Percentiles rank a stretch among this genome's conserved stretches.
Evolutionary conservation across 2,329 filamentous ascomycete genomes (phyloP).

Genomic region (Emydomyces testavorans): DNA sequence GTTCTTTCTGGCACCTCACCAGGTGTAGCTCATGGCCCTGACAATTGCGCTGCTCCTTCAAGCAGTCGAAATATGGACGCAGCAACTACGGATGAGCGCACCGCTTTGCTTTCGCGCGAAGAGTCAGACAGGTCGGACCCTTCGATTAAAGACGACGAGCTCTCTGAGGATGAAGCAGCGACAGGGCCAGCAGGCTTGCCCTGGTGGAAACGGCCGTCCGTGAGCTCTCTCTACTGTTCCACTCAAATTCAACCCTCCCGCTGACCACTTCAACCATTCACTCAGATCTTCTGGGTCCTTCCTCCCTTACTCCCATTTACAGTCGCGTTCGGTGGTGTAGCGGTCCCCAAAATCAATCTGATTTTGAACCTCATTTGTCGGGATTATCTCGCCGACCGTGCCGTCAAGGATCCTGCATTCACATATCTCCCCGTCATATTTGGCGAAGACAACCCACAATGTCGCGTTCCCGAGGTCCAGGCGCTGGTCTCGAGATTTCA

Average conservation of each 20-base stretch:
- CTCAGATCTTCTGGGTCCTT: conserved; percentile 69
- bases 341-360: conserved; percentile 80
- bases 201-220: conserved; percentile 41
- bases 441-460: conserved; percentile 64
- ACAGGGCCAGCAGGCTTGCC: conserved; percentile 10
- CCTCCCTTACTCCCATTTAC: conserved; percentile 71
- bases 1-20: neutral
- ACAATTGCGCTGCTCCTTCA: neutral
- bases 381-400: conserved; percentile 63
- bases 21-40: neutral
- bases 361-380: conserved; percentile 75
- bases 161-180: neutral
- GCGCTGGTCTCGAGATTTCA: conserved; percentile 65
- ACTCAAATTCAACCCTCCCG: neutral
- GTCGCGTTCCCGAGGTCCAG: conserved; percentile 67
- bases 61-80: conserved; percentile 1
- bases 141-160: neutral
- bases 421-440: conserved; percentile 53
- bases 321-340: conserved; percentile 70
- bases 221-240: conserved; percentile 23
- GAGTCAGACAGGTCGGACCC: neutral
- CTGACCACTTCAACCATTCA: conserved; percentile 12
- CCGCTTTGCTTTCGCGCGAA: conserved; percentile 4
- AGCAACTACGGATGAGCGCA: conserved; percentile 8
- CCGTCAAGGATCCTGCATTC: conserved; percentile 47